Conservation (phyloP, 75 land plant genomes). For the Larix kaempferi region DNA sequence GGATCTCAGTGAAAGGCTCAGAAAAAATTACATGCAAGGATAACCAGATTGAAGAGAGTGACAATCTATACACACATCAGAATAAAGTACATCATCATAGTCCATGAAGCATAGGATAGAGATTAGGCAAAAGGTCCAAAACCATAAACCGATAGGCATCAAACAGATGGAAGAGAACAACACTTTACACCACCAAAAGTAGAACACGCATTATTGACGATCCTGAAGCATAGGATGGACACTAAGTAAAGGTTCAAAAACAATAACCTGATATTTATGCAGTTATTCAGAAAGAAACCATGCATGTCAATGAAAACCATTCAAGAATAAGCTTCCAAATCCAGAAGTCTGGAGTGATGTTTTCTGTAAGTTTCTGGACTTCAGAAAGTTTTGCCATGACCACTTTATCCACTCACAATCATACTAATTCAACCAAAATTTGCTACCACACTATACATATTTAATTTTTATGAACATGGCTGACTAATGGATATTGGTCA, state of each 20-base stretch:
- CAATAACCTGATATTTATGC: background rate
- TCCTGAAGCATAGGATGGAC: background rate
- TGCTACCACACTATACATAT: too few relatives aligned
- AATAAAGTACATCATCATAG: background rate
- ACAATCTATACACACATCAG: background rate
- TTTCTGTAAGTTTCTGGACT: background rate
- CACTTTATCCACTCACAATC: background rate
- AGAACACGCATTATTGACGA: background rate
- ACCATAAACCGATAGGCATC: too few relatives aligned
- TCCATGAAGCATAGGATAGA: background rate
- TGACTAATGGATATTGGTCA: too few relatives aligned
- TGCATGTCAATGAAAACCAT: background rate
- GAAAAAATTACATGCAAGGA: background rate
- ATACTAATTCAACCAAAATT: background rate
- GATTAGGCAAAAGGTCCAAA: background rate
- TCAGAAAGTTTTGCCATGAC: background rate
- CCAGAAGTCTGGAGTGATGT: background rate
- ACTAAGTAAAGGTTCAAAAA: background rate
- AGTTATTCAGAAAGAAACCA: background rate
- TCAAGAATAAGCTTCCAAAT: background rate
- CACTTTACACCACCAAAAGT: background rate
- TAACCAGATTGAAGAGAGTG: background rate
- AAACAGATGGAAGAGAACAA: background rate
- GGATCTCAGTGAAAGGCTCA: too few relatives aligned
- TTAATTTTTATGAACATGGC: too few relatives aligned